Evolutionary conservation across 805 yeast species (phyloP), one percentile per base, ranked within the genome.

Genomic region (Yamadazyma scolyti): DNA sequence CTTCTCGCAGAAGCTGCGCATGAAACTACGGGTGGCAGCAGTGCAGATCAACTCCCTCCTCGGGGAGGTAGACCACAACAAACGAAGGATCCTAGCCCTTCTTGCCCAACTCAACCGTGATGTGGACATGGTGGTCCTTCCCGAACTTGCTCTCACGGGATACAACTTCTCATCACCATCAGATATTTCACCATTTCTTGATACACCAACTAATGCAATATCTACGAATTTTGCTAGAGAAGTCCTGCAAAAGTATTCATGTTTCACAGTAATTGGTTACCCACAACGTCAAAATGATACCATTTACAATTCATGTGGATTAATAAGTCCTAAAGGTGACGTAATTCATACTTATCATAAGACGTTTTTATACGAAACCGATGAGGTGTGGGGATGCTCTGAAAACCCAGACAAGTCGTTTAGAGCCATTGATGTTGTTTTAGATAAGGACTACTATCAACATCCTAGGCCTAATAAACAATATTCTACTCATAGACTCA

Each of bases 71-170:
- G 75, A 71, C 27, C 66, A 65, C 26, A 84, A 82, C 43, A 59
- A 70, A 9, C 45, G 54, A 4, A 64, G 71, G 22, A 78, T 84
- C 1, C 43, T 62, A 28, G 32, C 40, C 2, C 43, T 79, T 4
- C 40, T 77, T 9, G 48, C 23, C 34, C 39, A 20, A 16, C 30
- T 40, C 28, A 17, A 16, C 9, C 16, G 9, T 10, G 43, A 44
- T 22, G 50, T 53, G 5, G 94, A 87, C 49, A 43, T 88, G n/a
- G 53, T 88, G 6, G 72, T 88, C 1, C 66, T 89, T 5, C 95
- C 97, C 0, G 97, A 88, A 47, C 57, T 88, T 29, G 87, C 94
- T 0, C 58, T 89, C 9, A 82, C 95, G 0, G 96, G 96, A 1
- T 88, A 88, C 52, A 82, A 80, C 47, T 89, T 81, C 56, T 50